A percentile compares a stretch with the other conserved stretches of the same genome.
phyloP scores from a whole-genome alignment of 2,329 filamentous ascomycete species.

The Colletotrichum sp. region DNA sequence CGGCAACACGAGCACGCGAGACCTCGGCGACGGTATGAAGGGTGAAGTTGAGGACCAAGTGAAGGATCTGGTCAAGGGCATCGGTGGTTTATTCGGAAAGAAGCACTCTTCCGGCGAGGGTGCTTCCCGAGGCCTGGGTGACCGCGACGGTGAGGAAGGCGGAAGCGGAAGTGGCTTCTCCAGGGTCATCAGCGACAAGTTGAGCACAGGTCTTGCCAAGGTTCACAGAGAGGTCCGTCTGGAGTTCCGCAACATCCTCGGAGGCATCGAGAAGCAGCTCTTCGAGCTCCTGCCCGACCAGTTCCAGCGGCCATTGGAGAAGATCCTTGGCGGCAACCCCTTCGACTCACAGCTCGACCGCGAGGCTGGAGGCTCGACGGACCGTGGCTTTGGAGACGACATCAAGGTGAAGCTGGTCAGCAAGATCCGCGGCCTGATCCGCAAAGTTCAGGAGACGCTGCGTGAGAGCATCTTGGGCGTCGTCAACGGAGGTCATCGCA shows the following conservation, averaged over 20 bases:
- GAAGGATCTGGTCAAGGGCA: constrained; percentile 48
- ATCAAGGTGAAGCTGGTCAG: constrained; percentile 47
- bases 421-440: constrained; percentile 48
- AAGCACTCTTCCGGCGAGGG: constrained; percentile 35
- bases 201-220: constrained; percentile 47
- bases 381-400: constrained; percentile 47
- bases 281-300: constrained; percentile 49
- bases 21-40: constrained; percentile 47
- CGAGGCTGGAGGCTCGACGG: constrained; percentile 30
- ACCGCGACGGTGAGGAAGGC: constrained; percentile 28
- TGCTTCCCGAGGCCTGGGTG: constrained; percentile 33
- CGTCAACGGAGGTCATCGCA: constrained; percentile 52
- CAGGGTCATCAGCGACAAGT: constrained; percentile 50
- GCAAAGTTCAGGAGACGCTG: constrained; percentile 50
- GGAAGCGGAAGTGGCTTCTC: constrained; percentile 44
- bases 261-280: constrained; percentile 48
- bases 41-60: constrained; percentile 50
- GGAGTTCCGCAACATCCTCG: constrained; percentile 50
- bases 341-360: constrained; percentile 49
- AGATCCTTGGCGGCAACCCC: constrained; percentile 51
- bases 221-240: constrained; percentile 51
- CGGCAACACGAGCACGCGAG: constrained; percentile 44
- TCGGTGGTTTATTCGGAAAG: constrained; percentile 45
- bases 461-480: constrained; percentile 48
- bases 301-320: constrained; percentile 48